phyloP scores from a whole-genome alignment of 139 green algal species.

The Microglena sp. region DNA sequence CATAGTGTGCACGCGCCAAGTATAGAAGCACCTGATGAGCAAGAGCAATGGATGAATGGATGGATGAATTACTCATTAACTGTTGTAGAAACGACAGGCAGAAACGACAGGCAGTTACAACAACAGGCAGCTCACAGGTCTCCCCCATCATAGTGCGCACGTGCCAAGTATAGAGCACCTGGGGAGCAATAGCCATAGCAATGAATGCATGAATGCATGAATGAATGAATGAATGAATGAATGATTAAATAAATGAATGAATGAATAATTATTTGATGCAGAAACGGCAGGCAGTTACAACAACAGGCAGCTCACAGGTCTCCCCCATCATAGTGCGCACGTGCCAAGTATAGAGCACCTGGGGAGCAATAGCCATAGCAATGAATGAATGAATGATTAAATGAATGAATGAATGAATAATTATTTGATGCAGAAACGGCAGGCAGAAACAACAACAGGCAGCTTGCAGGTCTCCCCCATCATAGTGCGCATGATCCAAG shows the following conservation, averaged over 20 bases:
- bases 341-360: too few relatives aligned
- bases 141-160: slow-evolving; percentile 68
- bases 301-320: slow-evolving; percentile 49
- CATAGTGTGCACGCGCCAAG: slow-evolving; percentile 66
- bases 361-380: too few relatives aligned
- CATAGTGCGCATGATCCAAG: slow-evolving; percentile 80
- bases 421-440: background rate
- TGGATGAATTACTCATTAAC: too few relatives aligned
- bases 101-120: too few relatives aligned
- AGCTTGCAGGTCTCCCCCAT: slow-evolving; percentile 44
- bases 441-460: slow-evolving; percentile 37
- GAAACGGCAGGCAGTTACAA: too few relatives aligned
- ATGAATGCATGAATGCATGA: too few relatives aligned
- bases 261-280: too few relatives aligned
- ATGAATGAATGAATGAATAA: background rate
- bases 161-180: slow-evolving; percentile 54
- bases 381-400: background rate
- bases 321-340: slow-evolving; percentile 69
- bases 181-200: too few relatives aligned
- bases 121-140: slow-evolving; percentile 49
- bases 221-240: too few relatives aligned
- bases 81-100: too few relatives aligned
- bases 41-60: too few relatives aligned
- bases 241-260: too few relatives aligned
- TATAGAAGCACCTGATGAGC: slow-evolving; percentile 49